phyloP scores from a whole-genome alignment of 2,329 filamentous ascomycete genomes.

The Thelonectria rubi region DNA sequence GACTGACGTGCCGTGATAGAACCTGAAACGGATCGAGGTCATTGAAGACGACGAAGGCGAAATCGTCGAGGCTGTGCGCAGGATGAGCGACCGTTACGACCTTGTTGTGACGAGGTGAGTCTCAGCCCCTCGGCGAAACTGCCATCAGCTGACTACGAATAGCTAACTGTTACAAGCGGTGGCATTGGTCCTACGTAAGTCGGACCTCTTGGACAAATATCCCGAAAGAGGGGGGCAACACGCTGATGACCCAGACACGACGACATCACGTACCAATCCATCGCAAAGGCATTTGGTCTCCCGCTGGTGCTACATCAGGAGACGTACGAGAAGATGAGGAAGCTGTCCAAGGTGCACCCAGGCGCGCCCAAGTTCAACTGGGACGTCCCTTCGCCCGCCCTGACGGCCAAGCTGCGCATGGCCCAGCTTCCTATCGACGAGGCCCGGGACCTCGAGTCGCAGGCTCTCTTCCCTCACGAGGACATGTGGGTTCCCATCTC shows the following conservation, averaged over 20 bases:
- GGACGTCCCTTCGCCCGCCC: slow-evolving; percentile 80
- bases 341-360: slow-evolving; percentile 76
- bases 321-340: slow-evolving; percentile 84
- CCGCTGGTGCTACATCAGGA: slow-evolving; percentile 79
- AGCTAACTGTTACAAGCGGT: slow-evolving; percentile 62
- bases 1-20: slow-evolving; percentile 49
- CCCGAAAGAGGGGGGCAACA: neutral
- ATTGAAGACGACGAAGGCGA: slow-evolving; percentile 92
- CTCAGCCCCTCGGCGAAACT: neutral
- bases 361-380: slow-evolving; percentile 82
- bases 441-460: slow-evolving; percentile 68
- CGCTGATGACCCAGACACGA: slow-evolving; percentile 73
- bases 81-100: slow-evolving; percentile 91
- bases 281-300: slow-evolving; percentile 87
- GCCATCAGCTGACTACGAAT: neutral
- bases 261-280: slow-evolving; percentile 95
- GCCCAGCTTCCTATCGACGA: slow-evolving; percentile 83
- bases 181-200: slow-evolving; percentile 93
- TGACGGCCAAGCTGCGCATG: slow-evolving; percentile 89
- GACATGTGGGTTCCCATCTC: slow-evolving; percentile 91
- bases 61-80: slow-evolving; percentile 84
- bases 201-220: neutral
- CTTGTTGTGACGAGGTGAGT: slow-evolving; percentile 86
- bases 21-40: slow-evolving; percentile 87
- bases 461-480: slow-evolving; percentile 81